Base-by-base conservation (phyloP, 2,329 filamentous ascomycete species). In the Fusarium sacchari region DNA sequence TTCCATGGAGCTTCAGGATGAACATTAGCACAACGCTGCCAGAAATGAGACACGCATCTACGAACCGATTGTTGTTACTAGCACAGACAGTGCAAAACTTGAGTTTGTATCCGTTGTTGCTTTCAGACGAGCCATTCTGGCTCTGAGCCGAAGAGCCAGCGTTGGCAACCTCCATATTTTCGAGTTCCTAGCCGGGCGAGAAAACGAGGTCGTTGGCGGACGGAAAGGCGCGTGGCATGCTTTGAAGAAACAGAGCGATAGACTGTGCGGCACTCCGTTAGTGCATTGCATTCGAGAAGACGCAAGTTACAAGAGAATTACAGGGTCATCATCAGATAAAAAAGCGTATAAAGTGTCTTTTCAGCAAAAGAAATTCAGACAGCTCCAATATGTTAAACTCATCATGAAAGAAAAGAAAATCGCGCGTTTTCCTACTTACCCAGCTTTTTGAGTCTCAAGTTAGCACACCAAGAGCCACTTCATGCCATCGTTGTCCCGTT, bases 1-100 rank as follows among this genome's bases (percentile, higher is more conserved):
- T 88, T 98, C 96, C 96, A 99, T 98, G 26, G 81, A 82, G 72
- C 81, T 82, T 46, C 34, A 28, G 37, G n/a, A 34, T 28, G 24
- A 37, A 63, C 46, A 64, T 71, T 60, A 63, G 59, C 52, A 50
- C 40, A 44, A 32, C 26, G 14, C 34, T 55, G 36, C 36, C 22
- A 20, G 37, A 13, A 43, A 12, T 36, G 28, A 17, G 49, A 30
- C 22, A 57, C 26, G n/a, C n/a, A 42, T 61, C 26, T 55, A 79
- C 87, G 72, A 87, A 97, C 90, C 96, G 91, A 80, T 99, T 99
- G 83, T 99, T 95, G 79, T 99, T 99, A 79, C 95, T 97, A 13
- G 96, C 96, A 84, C 96, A 99, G n/a, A 99, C 96, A 6, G 96
- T 98, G 86, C 95, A 98, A 84, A 98, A 98, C 80, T 94, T 97